These are phyloP conservation scores for Pichia sp. DNA, from an alignment of 1,139 yeast species.

Conservation along the genomic window DNA sequence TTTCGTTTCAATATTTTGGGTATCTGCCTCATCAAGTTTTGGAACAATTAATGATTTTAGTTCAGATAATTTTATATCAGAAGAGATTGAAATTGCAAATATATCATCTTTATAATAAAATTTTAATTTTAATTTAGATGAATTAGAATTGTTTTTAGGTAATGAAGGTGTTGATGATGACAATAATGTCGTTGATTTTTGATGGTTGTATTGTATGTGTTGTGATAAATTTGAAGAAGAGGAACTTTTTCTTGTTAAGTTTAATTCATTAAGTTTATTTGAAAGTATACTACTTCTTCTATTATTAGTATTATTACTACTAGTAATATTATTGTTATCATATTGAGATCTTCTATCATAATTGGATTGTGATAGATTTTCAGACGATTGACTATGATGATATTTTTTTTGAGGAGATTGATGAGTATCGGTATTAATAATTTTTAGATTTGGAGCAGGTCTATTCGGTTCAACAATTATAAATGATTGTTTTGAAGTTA, in stretches of 20 bases:
- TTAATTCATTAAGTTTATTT: conserved; percentile 21
- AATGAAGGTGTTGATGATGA: conserved; percentile 18
- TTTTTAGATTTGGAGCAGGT: conserved; percentile 27
- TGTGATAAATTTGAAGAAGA: conserved; percentile 6
- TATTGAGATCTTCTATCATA: conserved; percentile 30
- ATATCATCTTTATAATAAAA: conserved; percentile 87
- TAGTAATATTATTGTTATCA: conserved; percentile 19
- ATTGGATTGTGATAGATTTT: conserved; percentile 27
- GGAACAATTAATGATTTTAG: conserved; percentile 60
- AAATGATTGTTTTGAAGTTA: conserved; percentile 11
- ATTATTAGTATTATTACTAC: too few relatives aligned
- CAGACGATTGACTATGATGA: conserved; percentile 7
- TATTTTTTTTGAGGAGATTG: background rate
- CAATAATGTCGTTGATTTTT: background rate
- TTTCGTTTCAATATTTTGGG: conserved; percentile 18
- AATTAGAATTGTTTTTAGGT: background rate
- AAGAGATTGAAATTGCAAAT: conserved; percentile 75
- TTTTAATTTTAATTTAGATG: conserved; percentile 53
- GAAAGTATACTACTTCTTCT: conserved; percentile 18
- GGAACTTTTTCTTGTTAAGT: conserved; percentile 8
- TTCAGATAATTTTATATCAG: conserved; percentile 52
- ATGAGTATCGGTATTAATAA: conserved; percentile 18
- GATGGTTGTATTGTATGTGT: conserved; percentile 5
- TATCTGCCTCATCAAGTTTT: conserved; percentile 42
- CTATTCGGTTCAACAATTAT: conserved; percentile 25